Percentiles rank a stretch among this genome's conserved stretches.
These are phyloP conservation scores for Trifolium fragiferum DNA, from an alignment of 306 rosid genomes.

Conservation along the genomic window DNA sequence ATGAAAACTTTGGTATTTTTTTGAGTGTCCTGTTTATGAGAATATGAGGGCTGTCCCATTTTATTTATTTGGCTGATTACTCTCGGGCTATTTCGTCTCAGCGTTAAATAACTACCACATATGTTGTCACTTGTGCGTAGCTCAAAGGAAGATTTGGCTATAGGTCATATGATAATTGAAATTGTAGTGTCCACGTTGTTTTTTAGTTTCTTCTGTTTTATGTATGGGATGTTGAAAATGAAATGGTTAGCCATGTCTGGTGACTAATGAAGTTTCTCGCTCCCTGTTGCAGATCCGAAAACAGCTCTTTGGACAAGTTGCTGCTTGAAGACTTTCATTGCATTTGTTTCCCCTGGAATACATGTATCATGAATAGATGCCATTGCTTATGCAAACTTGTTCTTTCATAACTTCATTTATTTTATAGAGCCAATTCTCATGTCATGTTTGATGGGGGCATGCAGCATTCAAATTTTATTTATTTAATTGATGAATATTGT, in stretches of 20 bases:
- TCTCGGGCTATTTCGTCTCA: not conserved
- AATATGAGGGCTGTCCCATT: not conserved
- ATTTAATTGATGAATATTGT: slow-evolving; percentile 40
- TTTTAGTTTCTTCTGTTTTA: not conserved
- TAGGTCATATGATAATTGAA: not conserved
- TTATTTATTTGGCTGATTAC: not conserved
- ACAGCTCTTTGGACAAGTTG: slow-evolving; percentile 69
- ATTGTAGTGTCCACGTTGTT: not conserved
- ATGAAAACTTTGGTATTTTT: not conserved
- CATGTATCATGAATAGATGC: slow-evolving; percentile 40
- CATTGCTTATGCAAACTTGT: slow-evolving; percentile 45
- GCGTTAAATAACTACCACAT: not conserved
- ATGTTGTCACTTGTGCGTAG: not conserved
- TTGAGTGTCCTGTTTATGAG: not conserved
- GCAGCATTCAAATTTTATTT: slow-evolving; percentile 20
- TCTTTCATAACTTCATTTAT: slow-evolving; percentile 39
- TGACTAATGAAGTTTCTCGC: slow-evolving; percentile 27
- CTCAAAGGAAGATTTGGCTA: not conserved
- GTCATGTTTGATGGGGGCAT: slow-evolving; percentile 34
- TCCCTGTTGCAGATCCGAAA: slow-evolving; percentile 77
- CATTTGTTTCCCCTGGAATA: slow-evolving; percentile 40
- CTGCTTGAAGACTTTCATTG: slow-evolving; percentile 57
- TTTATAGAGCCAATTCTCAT: slow-evolving; percentile 39
- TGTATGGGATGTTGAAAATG: not conserved
- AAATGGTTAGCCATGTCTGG: not conserved